Base-by-base conservation (phyloP, 2,329 filamentous ascomycete species). In the Sphaerostilbella broomeana region DNA sequence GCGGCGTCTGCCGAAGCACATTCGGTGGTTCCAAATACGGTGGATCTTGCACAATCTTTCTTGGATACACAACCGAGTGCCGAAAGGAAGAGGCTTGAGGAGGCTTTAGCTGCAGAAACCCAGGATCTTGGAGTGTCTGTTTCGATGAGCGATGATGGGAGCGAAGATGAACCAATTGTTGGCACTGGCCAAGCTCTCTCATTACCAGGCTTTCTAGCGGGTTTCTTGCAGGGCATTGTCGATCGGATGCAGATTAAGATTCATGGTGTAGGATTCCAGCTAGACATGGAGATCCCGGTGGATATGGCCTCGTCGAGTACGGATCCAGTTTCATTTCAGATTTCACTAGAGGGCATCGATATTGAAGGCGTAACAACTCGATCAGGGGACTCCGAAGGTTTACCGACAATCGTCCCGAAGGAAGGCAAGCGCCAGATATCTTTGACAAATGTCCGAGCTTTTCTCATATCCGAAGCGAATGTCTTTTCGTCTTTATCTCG, bases 11-110 rank as follows among this genome's bases (percentile, higher is more conserved):
- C 53, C 4, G 50, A 53, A 25, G 21, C 51, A 13, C 51, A 59
- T 1, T 53, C 59, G 1, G 50, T 65, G 5, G 69, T 88, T 3
- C 85, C 84, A 0, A 82, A 83, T 17, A 75, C 82, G 2, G 75
- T 79, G 42, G 81, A 88, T 48, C 68, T 92, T 11, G 84, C 86
- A 11, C 75, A 84, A 54, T 89, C 84, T 0, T 90, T 90, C 55
- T 67, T 90, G n/a, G 71, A 83, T 48, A 76, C 81, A 2, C 79
- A 87, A 53, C 77, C 83, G 10, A 64, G 66, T 5, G 69, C 75
- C 34, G 82, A 87, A 51, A 80, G 75, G 47, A 70, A 68, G 42
- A 74, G 81, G 53, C 67, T 90, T 17, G 81, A 88, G 56, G 76
- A 81, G 34, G 81, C 81, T 7, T 61, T 89, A 12, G 68, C 74